phyloP scores from a whole-genome alignment of 2,329 filamentous ascomycete species.

The Fusarium tanahbumbuense region DNA sequence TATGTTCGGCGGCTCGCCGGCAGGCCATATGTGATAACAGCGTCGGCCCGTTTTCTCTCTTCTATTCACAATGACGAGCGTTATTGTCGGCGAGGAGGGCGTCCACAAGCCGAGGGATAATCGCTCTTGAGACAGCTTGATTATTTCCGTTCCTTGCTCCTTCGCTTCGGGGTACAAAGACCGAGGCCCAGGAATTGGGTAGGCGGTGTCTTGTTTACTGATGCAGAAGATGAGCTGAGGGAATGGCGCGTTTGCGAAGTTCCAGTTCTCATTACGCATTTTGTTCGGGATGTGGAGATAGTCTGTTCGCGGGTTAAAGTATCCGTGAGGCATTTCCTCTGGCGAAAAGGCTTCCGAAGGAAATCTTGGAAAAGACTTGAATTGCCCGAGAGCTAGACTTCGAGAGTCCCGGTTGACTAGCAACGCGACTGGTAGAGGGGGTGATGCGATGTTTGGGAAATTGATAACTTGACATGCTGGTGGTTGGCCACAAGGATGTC shows the following conservation, averaged over 20 bases:
- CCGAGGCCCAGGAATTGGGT: neutral
- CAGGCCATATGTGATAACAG: neutral
- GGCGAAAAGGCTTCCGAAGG: neutral
- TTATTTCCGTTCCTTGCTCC: neutral
- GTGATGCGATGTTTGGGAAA: neutral
- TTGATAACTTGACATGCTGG: neutral
- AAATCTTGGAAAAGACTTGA: neutral
- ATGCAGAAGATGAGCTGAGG: neutral
- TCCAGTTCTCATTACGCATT: neutral
- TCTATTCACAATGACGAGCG: neutral
- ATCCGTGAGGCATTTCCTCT: neutral
- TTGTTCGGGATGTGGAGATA: neutral
- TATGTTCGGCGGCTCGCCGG: neutral
- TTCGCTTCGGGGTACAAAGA: neutral
- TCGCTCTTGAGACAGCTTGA: neutral
- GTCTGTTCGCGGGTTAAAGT: neutral
- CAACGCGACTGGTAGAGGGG: neutral
- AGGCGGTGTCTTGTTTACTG: neutral
- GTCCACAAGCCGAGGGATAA: neutral
- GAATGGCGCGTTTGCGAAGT: neutral
- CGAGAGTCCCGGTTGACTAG: neutral
- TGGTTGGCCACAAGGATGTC: neutral
- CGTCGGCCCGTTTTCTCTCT: fast-evolving
- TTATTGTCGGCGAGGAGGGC: neutral
- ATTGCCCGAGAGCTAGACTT: neutral